Evolutionary conservation across 2,329 filamentous ascomycete genomes (phyloP).

Genomic region (Penicillium sp.): DNA sequence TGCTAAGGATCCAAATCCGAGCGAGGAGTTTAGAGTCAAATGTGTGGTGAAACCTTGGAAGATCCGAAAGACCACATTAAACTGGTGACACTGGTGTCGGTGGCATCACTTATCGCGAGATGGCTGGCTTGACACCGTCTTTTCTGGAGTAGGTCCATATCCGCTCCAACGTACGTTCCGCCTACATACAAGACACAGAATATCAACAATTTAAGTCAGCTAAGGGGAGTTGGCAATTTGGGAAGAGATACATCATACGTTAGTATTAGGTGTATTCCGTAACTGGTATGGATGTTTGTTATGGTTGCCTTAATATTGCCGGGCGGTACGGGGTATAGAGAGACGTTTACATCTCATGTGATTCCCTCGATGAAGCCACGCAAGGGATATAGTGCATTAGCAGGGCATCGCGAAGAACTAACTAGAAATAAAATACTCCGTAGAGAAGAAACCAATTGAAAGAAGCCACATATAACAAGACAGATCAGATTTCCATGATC

Average conservation of each 20-base stretch:
- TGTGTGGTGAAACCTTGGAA: neutral
- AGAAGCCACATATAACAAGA: neutral
- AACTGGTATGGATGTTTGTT: neutral
- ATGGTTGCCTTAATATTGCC: neutral
- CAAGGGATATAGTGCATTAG: neutral
- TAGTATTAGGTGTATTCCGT: neutral
- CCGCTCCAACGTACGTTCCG: too few species aligned
- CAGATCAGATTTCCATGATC: neutral
- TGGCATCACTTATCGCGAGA: too few species aligned
- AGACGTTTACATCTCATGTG: neutral
- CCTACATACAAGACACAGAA: too few species aligned
- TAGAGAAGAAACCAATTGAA: neutral
- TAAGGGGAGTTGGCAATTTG: too few species aligned
- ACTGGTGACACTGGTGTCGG: too few species aligned
- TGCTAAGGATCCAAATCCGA: neutral
- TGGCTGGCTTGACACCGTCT: too few species aligned
- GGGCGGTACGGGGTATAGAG: neutral
- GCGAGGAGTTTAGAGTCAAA: neutral
- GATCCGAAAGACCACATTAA: too few species aligned
- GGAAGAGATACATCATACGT: neutral
- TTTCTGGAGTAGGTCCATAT: too few species aligned
- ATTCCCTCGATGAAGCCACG: neutral
- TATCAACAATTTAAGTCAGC: too few species aligned
- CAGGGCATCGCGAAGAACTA: neutral
- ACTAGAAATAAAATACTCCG: too few species aligned